Percentiles rank a stretch among this genome's conserved stretches.
Conservation (phyloP, 345 rosid species). For the Jatropha curcas region DNA sequence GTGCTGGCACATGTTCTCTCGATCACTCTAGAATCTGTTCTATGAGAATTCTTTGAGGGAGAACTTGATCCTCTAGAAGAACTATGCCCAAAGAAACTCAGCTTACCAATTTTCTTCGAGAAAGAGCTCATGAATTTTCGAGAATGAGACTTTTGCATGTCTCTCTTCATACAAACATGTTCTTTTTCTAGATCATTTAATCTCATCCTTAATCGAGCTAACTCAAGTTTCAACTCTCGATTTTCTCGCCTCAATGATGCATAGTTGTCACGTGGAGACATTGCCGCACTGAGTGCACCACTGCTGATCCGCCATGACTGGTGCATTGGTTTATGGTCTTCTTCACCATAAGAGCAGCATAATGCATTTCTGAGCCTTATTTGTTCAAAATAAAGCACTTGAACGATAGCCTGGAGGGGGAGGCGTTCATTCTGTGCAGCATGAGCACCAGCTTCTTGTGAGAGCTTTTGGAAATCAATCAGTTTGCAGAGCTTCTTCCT, state of each 20-base stretch:
- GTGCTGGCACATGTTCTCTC: slow-evolving; percentile 82
- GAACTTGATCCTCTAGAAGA: slow-evolving; percentile 94
- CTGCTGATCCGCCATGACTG: slow-evolving; percentile 92
- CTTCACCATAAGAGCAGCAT: slow-evolving; percentile 63
- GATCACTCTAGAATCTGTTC: slow-evolving; percentile 76
- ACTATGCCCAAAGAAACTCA: slow-evolving; percentile 74
- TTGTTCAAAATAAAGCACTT: slow-evolving; percentile 96
- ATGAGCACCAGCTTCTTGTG: slow-evolving; percentile 96
- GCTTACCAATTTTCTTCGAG: slow-evolving; percentile 81
- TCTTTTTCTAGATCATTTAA: slow-evolving; percentile 93
- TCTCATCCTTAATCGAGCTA: slow-evolving; percentile 88
- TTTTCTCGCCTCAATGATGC: slow-evolving; percentile 93
- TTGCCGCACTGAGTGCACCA: slow-evolving; percentile 92
- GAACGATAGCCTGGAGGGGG: slow-evolving; percentile 92
- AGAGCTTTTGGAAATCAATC: slow-evolving; percentile 93
- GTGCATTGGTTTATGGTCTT: slow-evolving; percentile 63
- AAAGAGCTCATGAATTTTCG: slow-evolving; percentile 81
- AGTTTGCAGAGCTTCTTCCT: slow-evolving; percentile 76
- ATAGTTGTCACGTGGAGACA: slow-evolving; percentile 96
- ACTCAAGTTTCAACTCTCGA: slow-evolving; percentile 90
- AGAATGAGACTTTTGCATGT: slow-evolving; percentile 87
- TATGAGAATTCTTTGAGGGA: slow-evolving; percentile 80
- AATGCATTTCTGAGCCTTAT: slow-evolving; percentile 76
- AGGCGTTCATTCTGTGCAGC: slow-evolving; percentile 97
- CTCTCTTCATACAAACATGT: slow-evolving; percentile 95